These are phyloP conservation scores for Aspergillus ibericus DNA, from an alignment of 2,329 filamentous ascomycete species.

Conservation along the genomic window DNA sequence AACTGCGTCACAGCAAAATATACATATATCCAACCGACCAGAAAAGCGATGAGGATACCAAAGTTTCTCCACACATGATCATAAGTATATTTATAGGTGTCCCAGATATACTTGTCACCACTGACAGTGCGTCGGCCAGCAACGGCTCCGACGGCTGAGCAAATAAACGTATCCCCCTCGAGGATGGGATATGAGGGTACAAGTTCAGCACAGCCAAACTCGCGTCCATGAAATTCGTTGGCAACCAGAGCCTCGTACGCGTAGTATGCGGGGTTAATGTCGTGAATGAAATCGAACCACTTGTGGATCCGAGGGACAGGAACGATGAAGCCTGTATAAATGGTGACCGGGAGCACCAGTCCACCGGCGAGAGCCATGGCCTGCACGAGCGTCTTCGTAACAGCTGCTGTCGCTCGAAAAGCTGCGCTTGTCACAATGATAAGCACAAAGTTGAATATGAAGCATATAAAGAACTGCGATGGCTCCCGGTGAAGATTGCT, in stretches of 20 bases:
- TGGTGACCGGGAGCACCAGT: slow-evolving; percentile 40
- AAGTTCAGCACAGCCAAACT: slow-evolving; percentile 55
- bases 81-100: slow-evolving; percentile 58
- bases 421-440: slow-evolving; percentile 80
- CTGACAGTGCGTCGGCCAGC: slow-evolving; percentile 55
- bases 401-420: slow-evolving; percentile 74
- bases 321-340: slow-evolving; percentile 53
- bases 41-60: slow-evolving; percentile 66
- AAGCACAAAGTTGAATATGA: slow-evolving; percentile 71
- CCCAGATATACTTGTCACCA: slow-evolving; percentile 59
- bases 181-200: slow-evolving; percentile 48
- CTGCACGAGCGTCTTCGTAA: slow-evolving; percentile 65
- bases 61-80: slow-evolving; percentile 67
- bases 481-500: slow-evolving; percentile 72
- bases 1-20: slow-evolving; percentile 53
- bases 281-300: slow-evolving; percentile 80
- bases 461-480: slow-evolving; percentile 81
- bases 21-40: slow-evolving; percentile 56
- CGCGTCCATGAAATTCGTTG: slow-evolving; percentile 72
- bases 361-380: slow-evolving; percentile 57
- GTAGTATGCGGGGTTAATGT: slow-evolving; percentile 75
- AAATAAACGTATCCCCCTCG: slow-evolving; percentile 49
- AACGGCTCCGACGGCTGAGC: slow-evolving; percentile 58
- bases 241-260: slow-evolving; percentile 78
- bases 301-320: slow-evolving; percentile 61